Evolutionary conservation across 208 protist genomes (phyloP).

Genomic region (Leishmania tarentolae): DNA sequence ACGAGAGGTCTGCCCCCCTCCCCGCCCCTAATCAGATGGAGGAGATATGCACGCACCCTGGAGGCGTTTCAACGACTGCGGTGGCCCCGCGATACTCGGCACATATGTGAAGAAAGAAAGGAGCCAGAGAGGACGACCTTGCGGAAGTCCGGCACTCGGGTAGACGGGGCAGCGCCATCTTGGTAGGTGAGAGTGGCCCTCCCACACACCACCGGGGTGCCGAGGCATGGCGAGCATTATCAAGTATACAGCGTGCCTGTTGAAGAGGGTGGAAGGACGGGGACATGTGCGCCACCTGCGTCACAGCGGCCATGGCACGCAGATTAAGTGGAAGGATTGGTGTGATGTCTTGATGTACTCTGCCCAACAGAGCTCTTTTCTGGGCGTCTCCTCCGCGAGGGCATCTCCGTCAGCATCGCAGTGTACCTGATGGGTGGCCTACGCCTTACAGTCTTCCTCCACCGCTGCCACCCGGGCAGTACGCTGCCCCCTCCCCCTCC

Average conservation of each 20-base stretch:
- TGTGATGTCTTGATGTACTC: slow-evolving; percentile 83
- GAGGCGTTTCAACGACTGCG: slow-evolving; percentile 86
- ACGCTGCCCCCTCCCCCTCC: slow-evolving; percentile 85
- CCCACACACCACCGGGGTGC: slow-evolving; percentile 44
- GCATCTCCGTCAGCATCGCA: slow-evolving; percentile 29
- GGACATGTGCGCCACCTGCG: slow-evolving; percentile 83
- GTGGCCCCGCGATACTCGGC: slow-evolving; percentile 52
- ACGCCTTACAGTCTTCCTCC: slow-evolving; percentile 79
- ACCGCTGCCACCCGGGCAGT: slow-evolving; percentile 91
- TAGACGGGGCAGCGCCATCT: slow-evolving; percentile 59
- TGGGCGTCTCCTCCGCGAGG: slow-evolving; percentile 34
- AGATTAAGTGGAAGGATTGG: slow-evolving; percentile 49
- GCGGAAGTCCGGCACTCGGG: slow-evolving; percentile 52
- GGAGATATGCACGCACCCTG: slow-evolving; percentile 53
- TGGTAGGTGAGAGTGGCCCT: slow-evolving; percentile 67
- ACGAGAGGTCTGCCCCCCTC: slow-evolving; percentile 25
- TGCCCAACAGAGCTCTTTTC: too few relatives aligned
- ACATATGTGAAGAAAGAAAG: slow-evolving; percentile 80
- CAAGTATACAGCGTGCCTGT: slow-evolving; percentile 76
- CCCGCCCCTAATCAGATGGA: slow-evolving; percentile 32
- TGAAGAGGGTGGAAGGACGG: slow-evolving; percentile 58
- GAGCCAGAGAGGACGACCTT: slow-evolving; percentile 62
- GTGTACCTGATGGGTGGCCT: slow-evolving; percentile 23
- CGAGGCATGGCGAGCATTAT: slow-evolving; percentile 69
- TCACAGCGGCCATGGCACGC: slow-evolving; percentile 83